Base-by-base conservation (phyloP, 2,329 filamentous ascomycete species). In the Aspergillus neoniger region DNA sequence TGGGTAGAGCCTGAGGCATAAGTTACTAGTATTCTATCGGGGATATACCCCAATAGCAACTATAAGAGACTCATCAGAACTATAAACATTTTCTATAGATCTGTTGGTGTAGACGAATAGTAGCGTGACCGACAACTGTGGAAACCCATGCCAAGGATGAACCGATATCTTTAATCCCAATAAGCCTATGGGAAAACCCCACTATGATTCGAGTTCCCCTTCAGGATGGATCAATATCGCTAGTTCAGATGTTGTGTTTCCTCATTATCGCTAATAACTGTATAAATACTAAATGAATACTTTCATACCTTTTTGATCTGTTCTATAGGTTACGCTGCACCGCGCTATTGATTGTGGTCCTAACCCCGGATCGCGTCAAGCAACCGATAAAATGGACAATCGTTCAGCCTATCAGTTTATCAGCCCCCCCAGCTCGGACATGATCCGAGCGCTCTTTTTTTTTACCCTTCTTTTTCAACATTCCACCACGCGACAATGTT, bases 381-480 rank as follows among this genome's bases (percentile, higher is more conserved):
- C 14, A 21, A 48, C n/a, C 7, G 36, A 17, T 23, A 7, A 32
- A 36, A 28, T 43, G 52, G 38, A 23, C 17, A 19, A 55, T 55
- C 25, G 17, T 55, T 55, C 25, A 47, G 53, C 53, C 53, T 55
- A 55, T 47, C 39, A 47, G 51, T 59, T 48, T 55, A 61, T 55
- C 51, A 41, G 39, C n/a, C 23, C 30, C 23, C 25, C 23, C n/a
- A 55, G 38, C 48, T 63, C 56, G 53, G 60, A 58, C 58, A 54
- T 59, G 30, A 52, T 55, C 59, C 59, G 53, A 62, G 32, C 14
- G 23, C 19, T 15, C 25, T 28, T 28, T 39, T 50, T 50, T 39
- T 50, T 50, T 17, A n/a, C 19, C 23, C 28, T 28, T 30, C 30
- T 50, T 17, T 30, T 17, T 25, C 10, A 25, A 25, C 39, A 47